These are phyloP conservation scores for Trametes villosa DNA, from an alignment of 768 basidiomycete species.

Conservation along the genomic window DNA sequence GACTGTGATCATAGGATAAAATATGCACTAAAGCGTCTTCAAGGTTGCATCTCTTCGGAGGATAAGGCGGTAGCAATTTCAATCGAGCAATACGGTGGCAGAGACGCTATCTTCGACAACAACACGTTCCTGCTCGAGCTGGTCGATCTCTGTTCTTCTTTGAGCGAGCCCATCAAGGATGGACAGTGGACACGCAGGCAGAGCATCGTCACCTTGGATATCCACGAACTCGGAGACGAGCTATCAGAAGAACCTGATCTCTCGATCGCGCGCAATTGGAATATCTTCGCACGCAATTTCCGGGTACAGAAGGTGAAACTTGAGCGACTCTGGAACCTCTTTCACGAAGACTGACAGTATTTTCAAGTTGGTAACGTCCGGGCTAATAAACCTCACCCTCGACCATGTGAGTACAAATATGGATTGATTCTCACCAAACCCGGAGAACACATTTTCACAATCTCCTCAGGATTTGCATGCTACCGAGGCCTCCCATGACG, in stretches of 20 bases:
- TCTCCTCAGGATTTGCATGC: constrained; percentile 50
- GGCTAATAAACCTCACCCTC: constrained; percentile 49
- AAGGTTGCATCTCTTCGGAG: not conserved
- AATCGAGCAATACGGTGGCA: not conserved
- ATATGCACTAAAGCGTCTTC: not conserved
- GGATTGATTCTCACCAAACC: not conserved
- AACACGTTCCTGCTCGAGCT: constrained; percentile 2
- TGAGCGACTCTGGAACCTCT: constrained; percentile 32
- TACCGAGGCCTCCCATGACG: too few species aligned
- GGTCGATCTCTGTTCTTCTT: not conserved
- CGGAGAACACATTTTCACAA: not conserved
- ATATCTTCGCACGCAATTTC: constrained; percentile 51
- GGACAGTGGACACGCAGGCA: not conserved
- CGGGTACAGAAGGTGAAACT: constrained; percentile 49
- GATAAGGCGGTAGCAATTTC: constrained; percentile 1
- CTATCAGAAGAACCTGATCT: constrained; percentile 27
- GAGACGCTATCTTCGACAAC: not conserved
- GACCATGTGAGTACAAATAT: constrained; percentile 38
- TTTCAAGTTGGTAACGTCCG: constrained; percentile 44
- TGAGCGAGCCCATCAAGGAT: not conserved
- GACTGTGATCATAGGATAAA: constrained; percentile 21
- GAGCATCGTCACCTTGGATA: constrained; percentile 1
- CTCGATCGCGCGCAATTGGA: constrained; percentile 44
- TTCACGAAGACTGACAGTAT: constrained; percentile 43
- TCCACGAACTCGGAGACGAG: constrained; percentile 10